These are phyloP conservation scores for Trichosporon asahii DNA, from an alignment of 1,284 basidiomycete species.

Conservation along the genomic window DNA sequence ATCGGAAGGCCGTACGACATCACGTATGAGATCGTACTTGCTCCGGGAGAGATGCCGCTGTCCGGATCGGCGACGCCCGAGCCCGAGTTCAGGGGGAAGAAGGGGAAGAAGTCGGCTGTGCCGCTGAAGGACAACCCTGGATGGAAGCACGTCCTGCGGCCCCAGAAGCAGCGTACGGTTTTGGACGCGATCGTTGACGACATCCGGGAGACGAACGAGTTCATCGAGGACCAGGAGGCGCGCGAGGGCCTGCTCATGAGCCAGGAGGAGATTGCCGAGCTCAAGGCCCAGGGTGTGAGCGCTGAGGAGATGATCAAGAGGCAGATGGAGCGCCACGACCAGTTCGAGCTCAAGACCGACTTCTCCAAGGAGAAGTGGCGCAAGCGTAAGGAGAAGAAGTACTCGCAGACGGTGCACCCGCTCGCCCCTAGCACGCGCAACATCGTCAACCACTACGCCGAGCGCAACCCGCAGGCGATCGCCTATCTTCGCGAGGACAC, in stretches of 20 bases:
- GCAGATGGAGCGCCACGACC: constrained; percentile 86
- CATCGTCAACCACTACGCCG: constrained; percentile 70
- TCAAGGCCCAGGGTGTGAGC: constrained; percentile 53
- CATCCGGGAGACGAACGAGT: constrained; percentile 49
- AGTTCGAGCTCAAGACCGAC: constrained; percentile 87
- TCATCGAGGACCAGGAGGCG: constrained; percentile 60
- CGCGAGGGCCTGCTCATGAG: constrained; percentile 64
- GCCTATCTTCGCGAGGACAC: constrained; percentile 83
- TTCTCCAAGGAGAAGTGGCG: constrained; percentile 96
- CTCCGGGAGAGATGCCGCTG: constrained; percentile 16
- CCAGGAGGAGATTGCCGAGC: constrained; percentile 69
- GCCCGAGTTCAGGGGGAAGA: constrained; percentile 23
- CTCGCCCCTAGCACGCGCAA: constrained; percentile 84
- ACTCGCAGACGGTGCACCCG: constrained; percentile 81
- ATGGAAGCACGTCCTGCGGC: constrained; percentile 42
- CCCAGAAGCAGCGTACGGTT: constrained; percentile 34
- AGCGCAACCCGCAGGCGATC: constrained; percentile 73
- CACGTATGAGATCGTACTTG: constrained; percentile 52
- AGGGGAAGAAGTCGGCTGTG: constrained; percentile 23
- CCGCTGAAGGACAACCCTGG: constrained; percentile 30
- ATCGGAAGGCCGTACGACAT: constrained; percentile 54
- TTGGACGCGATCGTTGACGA: constrained; percentile 45
- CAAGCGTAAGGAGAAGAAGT: constrained; percentile 94
- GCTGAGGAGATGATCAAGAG: constrained; percentile 83
- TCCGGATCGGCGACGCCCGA: constrained; percentile 9